phyloP scores from a whole-genome alignment of 768 basidiomycete genomes.

The Naganishia antarctica region DNA sequence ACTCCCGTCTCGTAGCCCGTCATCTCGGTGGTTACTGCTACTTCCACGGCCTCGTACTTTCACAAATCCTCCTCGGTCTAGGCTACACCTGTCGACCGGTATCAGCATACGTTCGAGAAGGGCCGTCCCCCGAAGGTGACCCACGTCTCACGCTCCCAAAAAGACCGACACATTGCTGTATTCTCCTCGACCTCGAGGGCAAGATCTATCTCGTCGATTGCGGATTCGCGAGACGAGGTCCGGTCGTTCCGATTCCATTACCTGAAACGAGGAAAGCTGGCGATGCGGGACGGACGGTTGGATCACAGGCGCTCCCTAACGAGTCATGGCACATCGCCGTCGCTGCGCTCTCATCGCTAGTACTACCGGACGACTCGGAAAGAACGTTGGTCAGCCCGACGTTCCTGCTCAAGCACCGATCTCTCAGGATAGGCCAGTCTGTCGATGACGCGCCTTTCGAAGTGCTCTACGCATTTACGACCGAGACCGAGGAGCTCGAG shows the following conservation, averaged over 20 bases:
- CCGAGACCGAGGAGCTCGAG: conserved; percentile 5
- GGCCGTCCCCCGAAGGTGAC: neutral
- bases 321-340: conserved; percentile 13
- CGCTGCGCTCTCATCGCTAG: neutral
- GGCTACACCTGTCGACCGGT: conserved; percentile 10
- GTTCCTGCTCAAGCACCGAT: conserved; percentile 7
- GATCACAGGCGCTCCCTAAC: neutral
- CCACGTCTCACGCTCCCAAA: neutral
- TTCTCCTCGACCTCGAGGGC: conserved; percentile 5
- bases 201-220: conserved; percentile 12
- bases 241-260: conserved; percentile 1
- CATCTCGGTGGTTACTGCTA: conserved; percentile 23
- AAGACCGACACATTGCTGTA: conserved; percentile 21
- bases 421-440: conserved; percentile 4
- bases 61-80: conserved; percentile 18
- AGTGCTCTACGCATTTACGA: conserved; percentile 13
- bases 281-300: neutral
- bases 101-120: conserved; percentile 1
- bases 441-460: conserved; percentile 6
- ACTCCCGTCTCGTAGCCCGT: conserved; percentile 8
- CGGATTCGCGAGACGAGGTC: conserved; percentile 19
- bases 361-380: neutral
- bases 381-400: neutral
- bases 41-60: conserved; percentile 18
- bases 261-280: neutral